Evolutionary conservation across 1,284 basidiomycete species (phyloP).

Genomic region (Heliocybe sulcata): DNA sequence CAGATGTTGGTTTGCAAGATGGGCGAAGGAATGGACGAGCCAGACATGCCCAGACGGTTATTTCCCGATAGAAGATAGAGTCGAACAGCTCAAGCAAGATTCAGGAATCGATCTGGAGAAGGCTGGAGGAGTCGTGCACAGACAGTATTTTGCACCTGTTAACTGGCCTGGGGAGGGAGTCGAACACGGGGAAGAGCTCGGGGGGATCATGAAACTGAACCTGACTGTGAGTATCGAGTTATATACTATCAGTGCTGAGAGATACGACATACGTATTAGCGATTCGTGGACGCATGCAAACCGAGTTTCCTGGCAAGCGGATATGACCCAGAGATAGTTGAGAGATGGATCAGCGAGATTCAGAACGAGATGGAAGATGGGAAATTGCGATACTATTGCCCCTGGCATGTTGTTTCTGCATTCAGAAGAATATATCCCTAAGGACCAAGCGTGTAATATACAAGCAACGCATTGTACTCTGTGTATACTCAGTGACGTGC

Average conservation of each 20-base stretch:
- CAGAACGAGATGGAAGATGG: background rate
- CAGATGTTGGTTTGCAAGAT: constrained; percentile 17
- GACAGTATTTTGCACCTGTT: constrained; percentile 15
- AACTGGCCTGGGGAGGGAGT: constrained; percentile 16
- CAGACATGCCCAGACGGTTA: background rate
- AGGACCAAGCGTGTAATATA: background rate
- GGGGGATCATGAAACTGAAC: constrained; percentile 14
- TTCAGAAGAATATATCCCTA: background rate
- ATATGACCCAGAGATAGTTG: background rate
- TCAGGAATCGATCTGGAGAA: constrained; percentile 5
- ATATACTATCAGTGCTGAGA: background rate
- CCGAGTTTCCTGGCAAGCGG: background rate
- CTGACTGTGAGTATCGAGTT: constrained; percentile 11
- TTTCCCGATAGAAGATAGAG: background rate
- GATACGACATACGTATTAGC: background rate
- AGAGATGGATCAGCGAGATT: constrained; percentile 1
- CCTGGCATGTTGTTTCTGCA: background rate
- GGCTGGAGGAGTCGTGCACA: constrained; percentile 5
- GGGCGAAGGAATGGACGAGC: constrained; percentile 7
- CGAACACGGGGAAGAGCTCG: constrained; percentile 15
- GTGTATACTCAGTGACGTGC: no score
- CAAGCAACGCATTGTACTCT: no score
- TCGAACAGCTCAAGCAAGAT: constrained; percentile 1
- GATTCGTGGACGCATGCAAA: background rate
- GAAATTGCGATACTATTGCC: background rate